Conservation (phyloP, 495 filamentous ascomycete species). For the Acidomyces sp. region DNA sequence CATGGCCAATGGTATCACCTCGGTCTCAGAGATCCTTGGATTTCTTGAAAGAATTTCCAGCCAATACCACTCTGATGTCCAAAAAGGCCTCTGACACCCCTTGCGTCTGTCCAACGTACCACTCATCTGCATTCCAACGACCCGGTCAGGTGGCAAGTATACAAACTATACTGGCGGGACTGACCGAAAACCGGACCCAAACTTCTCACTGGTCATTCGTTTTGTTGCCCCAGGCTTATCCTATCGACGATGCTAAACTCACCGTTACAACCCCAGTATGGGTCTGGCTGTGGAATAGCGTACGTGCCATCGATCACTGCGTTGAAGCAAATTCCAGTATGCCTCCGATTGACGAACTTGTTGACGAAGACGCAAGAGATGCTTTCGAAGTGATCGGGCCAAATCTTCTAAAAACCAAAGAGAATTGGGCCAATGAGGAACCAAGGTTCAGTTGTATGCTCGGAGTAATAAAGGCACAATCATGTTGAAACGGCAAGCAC, state of each 20-base stretch:
- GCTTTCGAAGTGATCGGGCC: conserved; percentile 40
- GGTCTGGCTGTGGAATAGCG: conserved; percentile 49
- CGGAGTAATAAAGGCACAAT: conserved; percentile 42
- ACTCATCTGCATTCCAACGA: conserved; percentile 49
- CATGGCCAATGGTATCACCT: conserved; percentile 8
- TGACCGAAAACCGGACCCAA: conserved; percentile 40
- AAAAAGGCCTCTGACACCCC: conserved; percentile 43
- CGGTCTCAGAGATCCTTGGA: neutral
- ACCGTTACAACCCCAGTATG: conserved; percentile 41
- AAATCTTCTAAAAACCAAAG: conserved; percentile 38
- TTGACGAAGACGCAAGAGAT: conserved; percentile 30
- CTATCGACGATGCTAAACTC: conserved; percentile 47
- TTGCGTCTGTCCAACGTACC: conserved; percentile 36
- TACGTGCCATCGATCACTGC: conserved; percentile 53
- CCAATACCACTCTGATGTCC: too few species aligned
- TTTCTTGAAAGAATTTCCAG: neutral
- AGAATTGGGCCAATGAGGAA: conserved; percentile 32
- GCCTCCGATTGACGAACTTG: conserved; percentile 26
- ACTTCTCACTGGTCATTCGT: conserved; percentile 36
- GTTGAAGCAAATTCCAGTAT: conserved; percentile 44
- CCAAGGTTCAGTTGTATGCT: conserved; percentile 41
- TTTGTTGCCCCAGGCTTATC: conserved; percentile 38
- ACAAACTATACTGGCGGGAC: conserved; percentile 45
- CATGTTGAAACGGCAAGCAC: conserved; percentile 32
- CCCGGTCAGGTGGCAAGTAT: conserved; percentile 48